These are phyloP conservation scores for Eucalyptus globulus DNA, from an alignment of 345 rosid species.

Conservation along the genomic window DNA sequence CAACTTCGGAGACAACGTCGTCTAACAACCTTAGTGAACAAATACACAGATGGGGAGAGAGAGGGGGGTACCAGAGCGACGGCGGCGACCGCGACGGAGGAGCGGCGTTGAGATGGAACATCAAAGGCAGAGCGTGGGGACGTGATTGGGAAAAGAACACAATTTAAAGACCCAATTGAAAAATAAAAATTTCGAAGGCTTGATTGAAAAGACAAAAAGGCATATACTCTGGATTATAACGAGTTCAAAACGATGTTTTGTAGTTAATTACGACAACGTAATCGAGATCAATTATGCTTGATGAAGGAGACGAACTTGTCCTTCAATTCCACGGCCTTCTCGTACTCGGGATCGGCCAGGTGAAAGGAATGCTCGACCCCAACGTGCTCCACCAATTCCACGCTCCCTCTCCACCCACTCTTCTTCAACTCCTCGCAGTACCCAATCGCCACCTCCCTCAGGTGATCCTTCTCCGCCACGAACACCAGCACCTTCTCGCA, in stretches of 20 bases:
- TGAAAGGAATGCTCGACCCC: neutral
- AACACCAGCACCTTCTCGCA: constrained; percentile 23
- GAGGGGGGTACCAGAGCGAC: no score
- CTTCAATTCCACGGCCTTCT: constrained; percentile 1
- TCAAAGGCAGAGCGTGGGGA: neutral
- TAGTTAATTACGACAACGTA: neutral
- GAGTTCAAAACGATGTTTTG: neutral
- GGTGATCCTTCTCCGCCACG: constrained; percentile 22
- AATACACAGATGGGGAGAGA: neutral
- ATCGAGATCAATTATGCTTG: neutral
- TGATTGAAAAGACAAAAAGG: neutral
- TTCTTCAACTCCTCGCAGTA: constrained; percentile 1
- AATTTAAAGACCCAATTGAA: neutral
- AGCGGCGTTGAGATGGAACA: neutral
- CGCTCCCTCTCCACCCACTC: neutral
- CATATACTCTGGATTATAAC: neutral
- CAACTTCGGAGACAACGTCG: neutral
- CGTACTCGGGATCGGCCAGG: neutral
- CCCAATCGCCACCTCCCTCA: neutral
- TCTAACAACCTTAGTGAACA: neutral
- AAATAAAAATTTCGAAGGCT: neutral
- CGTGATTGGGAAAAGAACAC: neutral
- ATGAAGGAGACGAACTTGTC: constrained; percentile 3
- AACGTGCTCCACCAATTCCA: neutral
- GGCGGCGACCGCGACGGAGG: neutral